Evolutionary conservation across 768 basidiomycete species (phyloP).

Genomic region (Rhizopogon sp.): DNA sequence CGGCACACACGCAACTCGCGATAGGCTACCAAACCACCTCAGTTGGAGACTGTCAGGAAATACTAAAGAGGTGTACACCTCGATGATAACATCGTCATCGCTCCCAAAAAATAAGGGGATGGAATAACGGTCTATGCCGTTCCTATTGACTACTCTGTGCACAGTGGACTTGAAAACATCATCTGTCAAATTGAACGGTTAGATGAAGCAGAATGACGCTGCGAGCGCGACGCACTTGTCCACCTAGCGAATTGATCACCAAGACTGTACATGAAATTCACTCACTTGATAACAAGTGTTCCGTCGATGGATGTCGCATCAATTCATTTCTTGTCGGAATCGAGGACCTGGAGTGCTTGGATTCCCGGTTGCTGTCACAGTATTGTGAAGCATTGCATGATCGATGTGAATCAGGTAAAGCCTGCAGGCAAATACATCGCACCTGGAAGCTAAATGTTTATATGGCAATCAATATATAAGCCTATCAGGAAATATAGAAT

Average conservation of each 20-base stretch:
- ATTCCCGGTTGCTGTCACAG: constrained; percentile 75
- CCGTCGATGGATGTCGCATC: constrained; percentile 72
- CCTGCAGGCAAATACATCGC: background rate
- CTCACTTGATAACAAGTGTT: constrained; percentile 84
- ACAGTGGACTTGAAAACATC: constrained; percentile 88
- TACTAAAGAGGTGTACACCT: constrained; percentile 43
- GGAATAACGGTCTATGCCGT: constrained; percentile 68
- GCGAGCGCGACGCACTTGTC: constrained; percentile 62
- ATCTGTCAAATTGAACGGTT: constrained; percentile 40
- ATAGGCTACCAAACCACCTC: constrained; percentile 29
- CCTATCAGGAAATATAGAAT: background rate
- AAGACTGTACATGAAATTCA: constrained; percentile 36
- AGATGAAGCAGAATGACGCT: constrained; percentile 3
- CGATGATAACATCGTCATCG: constrained; percentile 77
- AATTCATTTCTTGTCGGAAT: constrained; percentile 74
- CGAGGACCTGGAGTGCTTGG: constrained; percentile 72
- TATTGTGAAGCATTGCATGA: constrained; percentile 73
- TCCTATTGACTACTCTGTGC: constrained; percentile 80
- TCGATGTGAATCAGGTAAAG: background rate
- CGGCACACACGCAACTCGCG: constrained; percentile 37
- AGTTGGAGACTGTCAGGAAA: constrained; percentile 16
- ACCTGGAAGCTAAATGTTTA: constrained; percentile 35
- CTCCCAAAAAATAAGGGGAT: constrained; percentile 90
- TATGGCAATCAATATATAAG: background rate
- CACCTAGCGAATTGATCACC: constrained; percentile 80